phyloP scores from a whole-genome alignment of 176 grass and related monocot genomes.

The Typha latifolia region DNA sequence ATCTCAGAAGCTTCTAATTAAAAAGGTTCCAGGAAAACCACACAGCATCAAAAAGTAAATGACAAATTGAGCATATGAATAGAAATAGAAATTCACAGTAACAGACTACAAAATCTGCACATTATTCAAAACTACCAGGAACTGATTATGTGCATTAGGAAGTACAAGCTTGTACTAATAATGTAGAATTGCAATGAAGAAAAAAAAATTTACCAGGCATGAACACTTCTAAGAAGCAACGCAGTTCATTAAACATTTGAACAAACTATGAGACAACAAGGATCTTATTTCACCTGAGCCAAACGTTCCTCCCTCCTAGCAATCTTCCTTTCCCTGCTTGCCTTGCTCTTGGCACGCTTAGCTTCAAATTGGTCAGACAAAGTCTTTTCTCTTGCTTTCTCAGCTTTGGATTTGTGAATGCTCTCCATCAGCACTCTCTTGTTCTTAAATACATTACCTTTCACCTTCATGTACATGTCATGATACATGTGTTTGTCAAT shows the following conservation, averaged over 20 bases:
- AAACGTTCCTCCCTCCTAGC: constrained; percentile 9
- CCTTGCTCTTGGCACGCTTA: constrained; percentile 8
- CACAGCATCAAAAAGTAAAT: too few relatives aligned
- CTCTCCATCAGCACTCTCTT: constrained; percentile 11
- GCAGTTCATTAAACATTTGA: not conserved
- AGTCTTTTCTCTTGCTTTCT: constrained; percentile 12
- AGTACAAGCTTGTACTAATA: too few relatives aligned
- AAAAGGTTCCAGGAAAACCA: too few relatives aligned
- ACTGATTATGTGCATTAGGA: too few relatives aligned
- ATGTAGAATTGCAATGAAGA: too few relatives aligned
- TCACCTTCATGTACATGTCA: constrained; percentile 8
- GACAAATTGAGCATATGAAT: too few relatives aligned
- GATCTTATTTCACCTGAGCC: constrained; percentile 5
- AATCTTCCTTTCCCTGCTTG: constrained; percentile 10
- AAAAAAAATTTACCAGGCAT: too few relatives aligned
- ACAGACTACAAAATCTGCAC: too few relatives aligned
- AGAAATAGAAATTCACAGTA: too few relatives aligned
- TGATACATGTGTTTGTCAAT: constrained; percentile 11
- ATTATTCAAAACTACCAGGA: too few relatives aligned
- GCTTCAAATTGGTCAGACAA: constrained; percentile 9
- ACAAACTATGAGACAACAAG: not conserved
- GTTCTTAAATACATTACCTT: constrained; percentile 11
- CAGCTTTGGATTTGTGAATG: constrained; percentile 9
- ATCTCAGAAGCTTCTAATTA: too few relatives aligned
- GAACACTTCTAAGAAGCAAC: not conserved